Evolutionary conservation across 2,329 filamentous ascomycete genomes (phyloP), one percentile per base, ranked within the genome.

Genomic region (Byssothecium circinans): DNA sequence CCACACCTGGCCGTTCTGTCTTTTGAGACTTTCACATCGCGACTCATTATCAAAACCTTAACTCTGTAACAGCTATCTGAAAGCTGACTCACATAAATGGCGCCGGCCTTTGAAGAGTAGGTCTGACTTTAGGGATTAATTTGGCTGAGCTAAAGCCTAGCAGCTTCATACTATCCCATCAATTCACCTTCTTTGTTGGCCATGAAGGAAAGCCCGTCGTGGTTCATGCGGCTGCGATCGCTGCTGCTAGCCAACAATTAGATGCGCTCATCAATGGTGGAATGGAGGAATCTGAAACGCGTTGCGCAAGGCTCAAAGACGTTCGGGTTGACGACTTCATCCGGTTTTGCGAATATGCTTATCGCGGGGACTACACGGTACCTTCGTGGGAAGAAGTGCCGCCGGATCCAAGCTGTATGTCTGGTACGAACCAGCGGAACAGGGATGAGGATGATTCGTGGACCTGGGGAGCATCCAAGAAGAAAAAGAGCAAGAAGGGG

Each of bases 321-420:
- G 27, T 66, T 7, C 45, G 61, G 1, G 32, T 49, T 0, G 53
- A 53, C 1, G 64, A 65, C 27, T 67, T 68, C 46, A 46, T 49
- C 2, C 51, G 64, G n/a, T 67, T 58, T 34, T 34, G 57, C 2
- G 60, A 68, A 29, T 67, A 61, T 15, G 58, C 58, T 2, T 66
- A 66, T 23, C 51, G 56, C 2, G 34, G 45, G 4, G 56, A 67
- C 18, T 67, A 65, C 17, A 57, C 57, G 0, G 29, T 47, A n/a
- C 58, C 54, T 5, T 38, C 45, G 15, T 61, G 53, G 50, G 39
- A 47, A 47, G 30, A 52, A 23, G 1, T 23, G 10, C 32, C 7
- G 15, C 32, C 15, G 10, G 33, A 43, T 36, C 38, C 40, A 33
- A 48, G 20, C 27, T 30, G 42, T 45, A 32, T 7, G 18, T 35